Evolutionary conservation across 2,329 filamentous ascomycete species (phyloP).

Genomic region (Apiospora malaysiana): DNA sequence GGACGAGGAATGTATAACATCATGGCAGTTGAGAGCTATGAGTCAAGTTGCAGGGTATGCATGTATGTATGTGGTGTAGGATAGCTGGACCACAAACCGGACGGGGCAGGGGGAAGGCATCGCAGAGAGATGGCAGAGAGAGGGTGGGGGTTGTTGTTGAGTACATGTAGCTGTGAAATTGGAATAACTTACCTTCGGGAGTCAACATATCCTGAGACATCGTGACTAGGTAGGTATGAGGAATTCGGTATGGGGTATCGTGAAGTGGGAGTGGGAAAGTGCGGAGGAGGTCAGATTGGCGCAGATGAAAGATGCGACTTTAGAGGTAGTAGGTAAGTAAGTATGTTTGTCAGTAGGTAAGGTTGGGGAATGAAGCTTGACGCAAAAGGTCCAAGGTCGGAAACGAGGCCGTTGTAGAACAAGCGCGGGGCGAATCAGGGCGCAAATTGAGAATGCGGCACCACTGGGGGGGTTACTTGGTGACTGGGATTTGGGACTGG

Average conservation of each 20-base stretch:
- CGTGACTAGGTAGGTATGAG: constrained; percentile 6
- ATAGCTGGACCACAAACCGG: not conserved
- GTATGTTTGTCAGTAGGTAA: not conserved
- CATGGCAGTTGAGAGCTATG: not conserved
- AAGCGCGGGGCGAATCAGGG: constrained; percentile 13
- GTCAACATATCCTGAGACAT: constrained; percentile 26
- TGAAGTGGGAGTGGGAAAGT: constrained; percentile 11
- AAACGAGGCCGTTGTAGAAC: constrained; percentile 18
- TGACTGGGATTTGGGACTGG: not conserved
- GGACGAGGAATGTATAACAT: not conserved
- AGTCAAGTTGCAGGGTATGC: not conserved
- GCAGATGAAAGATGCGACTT: constrained; percentile 16
- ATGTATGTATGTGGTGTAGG: not conserved
- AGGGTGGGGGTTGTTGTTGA: not conserved
- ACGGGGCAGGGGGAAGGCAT: not conserved
- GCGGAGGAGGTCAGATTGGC: constrained; percentile 19
- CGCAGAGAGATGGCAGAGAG: not conserved
- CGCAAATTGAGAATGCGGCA: not conserved
- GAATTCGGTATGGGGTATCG: constrained; percentile 12
- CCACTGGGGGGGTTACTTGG: not conserved
- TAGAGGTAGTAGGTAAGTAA: no score
- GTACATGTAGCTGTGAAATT: no score
- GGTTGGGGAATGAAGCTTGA: constrained; percentile 16
- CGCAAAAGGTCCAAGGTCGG: constrained; percentile 11
- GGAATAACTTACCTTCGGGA: constrained; percentile 24